These are phyloP conservation scores for Penicillium sp. DNA, from an alignment of 2,329 filamentous ascomycete genomes.

Conservation along the genomic window DNA sequence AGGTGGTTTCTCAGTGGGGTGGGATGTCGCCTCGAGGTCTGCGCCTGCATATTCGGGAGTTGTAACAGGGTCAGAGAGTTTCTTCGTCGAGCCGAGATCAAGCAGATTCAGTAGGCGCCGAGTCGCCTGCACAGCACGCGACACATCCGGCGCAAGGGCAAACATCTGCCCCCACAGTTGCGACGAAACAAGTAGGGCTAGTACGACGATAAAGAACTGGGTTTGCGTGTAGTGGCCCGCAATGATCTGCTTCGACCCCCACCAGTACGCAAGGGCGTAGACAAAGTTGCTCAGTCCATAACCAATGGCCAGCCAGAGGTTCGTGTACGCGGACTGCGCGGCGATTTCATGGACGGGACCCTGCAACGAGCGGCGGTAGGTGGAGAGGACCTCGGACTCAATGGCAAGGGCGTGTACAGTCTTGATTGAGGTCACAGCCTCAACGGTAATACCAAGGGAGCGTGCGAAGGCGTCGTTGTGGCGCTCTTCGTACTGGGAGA, in stretches of 20 bases:
- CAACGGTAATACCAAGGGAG: constrained; percentile 56
- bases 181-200: constrained; percentile 72
- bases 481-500: constrained; percentile 62
- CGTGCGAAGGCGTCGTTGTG: constrained; percentile 57
- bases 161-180: constrained; percentile 77
- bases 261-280: constrained; percentile 79
- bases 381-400: constrained; percentile 53
- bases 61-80: constrained; percentile 3
- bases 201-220: constrained; percentile 73
- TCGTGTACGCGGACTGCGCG: constrained; percentile 51
- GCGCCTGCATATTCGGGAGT: not conserved
- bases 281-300: constrained; percentile 64
- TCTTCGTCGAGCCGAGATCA: constrained; percentile 7
- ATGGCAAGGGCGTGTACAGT: constrained; percentile 57
- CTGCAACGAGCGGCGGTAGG: constrained; percentile 50
- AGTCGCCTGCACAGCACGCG: constrained; percentile 17
- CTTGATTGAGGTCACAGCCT: constrained; percentile 57
- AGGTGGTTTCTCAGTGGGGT: constrained; percentile 8
- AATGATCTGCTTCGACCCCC: constrained; percentile 72
- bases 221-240: constrained; percentile 68
- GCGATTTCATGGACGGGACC: constrained; percentile 54
- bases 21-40: constrained; percentile 27
- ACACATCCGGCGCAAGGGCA: constrained; percentile 73
- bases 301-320: constrained; percentile 49
- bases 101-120: constrained; percentile 11